A percentile compares a stretch with the other conserved stretches of the same genome.
These are phyloP conservation scores for Colletotrichum camelliae DNA, from an alignment of 2,329 filamentous ascomycete species.

Conservation along the genomic window DNA sequence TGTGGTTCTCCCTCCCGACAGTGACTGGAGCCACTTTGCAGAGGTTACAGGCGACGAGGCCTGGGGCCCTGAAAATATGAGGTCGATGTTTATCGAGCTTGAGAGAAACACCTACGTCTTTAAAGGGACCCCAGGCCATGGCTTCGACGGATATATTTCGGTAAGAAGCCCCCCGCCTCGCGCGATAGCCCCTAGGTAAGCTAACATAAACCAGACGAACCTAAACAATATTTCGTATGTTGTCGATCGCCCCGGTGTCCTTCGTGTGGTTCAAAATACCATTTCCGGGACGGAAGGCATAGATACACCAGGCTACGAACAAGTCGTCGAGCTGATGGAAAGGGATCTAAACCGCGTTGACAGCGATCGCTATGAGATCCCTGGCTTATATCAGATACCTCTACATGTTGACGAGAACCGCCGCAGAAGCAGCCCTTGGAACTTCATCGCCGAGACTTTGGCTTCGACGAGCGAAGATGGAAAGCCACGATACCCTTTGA, in stretches of 20 bases:
- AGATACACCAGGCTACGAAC: neutral
- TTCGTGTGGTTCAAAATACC: neutral
- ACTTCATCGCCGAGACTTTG: neutral
- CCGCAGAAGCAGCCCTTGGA: neutral
- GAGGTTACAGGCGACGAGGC: slow-evolving; percentile 54
- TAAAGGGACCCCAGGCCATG: slow-evolving; percentile 44
- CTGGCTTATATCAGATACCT: neutral
- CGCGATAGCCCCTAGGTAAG: neutral
- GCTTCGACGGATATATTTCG: slow-evolving; percentile 53
- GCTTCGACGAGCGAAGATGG: neutral
- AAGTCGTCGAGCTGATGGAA: neutral
- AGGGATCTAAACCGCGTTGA: neutral
- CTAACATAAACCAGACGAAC: slow-evolving; percentile 26
- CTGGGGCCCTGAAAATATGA: slow-evolving; percentile 55
- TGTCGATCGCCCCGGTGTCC: neutral
- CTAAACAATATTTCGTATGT: neutral
- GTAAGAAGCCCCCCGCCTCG: neutral
- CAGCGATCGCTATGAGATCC: neutral
- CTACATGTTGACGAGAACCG: neutral
- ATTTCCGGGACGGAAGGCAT: neutral
- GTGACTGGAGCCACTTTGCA: slow-evolving; percentile 54
- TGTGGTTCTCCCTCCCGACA: slow-evolving; percentile 52
- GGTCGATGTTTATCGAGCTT: slow-evolving; percentile 50
- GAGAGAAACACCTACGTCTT: slow-evolving; percentile 52
- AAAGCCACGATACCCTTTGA: slow-evolving; percentile 39